Evolutionary conservation across 75 land plant species (phyloP), one percentile per base, ranked within the genome.

Genomic region (Sequoiadendron giganteum): DNA sequence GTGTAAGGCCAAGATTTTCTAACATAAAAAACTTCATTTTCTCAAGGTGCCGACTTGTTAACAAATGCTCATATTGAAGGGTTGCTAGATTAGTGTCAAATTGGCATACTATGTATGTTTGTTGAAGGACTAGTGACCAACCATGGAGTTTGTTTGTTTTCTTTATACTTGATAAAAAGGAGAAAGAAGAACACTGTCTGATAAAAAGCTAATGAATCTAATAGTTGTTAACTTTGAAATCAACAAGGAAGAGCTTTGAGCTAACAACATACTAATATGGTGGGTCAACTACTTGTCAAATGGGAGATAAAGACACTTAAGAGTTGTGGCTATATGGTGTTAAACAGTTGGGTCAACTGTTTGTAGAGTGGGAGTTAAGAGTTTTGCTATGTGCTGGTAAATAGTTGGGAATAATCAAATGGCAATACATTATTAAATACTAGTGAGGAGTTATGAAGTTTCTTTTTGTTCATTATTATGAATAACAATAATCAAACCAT

Each of bases 191-290:
- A 30, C 32, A n/a, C 2, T 30, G 7, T 10, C 76, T 28, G 6
- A 72, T 72, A 72, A 32, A 28, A 72, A 72, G 30, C 10, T 11
- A n/a, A n/a, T n/a, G 9, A 72, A 32, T n/a, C 8, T 28, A 18
- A 82, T 43, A 28, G 30, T 43, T 28, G 48, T 43, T n/a, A 47
- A 82, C 48, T n/a, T 10, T 82, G 5, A 47, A 43, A 47, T n/a
- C 13, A 43, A 14, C 30, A n/a, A 28, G n/a, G 84, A 28, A 28
- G 49, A 43, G 84, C 39, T 75, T 75, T 34, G 16, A 47, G 30
- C 84, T 82, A 47, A 82, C 43, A 45, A n/a, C 84, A 45, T 47
- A 45, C 52, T 82, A 11, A 18, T n/a, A n/a, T 82, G 84, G 84
- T 82, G 48, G 34, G 6, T 82, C 48, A 47, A 47, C 15, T 47